These are phyloP conservation scores for Globisporangium acanthophoron DNA, from an alignment of 352 stramenopile species.

Conservation along the genomic window DNA sequence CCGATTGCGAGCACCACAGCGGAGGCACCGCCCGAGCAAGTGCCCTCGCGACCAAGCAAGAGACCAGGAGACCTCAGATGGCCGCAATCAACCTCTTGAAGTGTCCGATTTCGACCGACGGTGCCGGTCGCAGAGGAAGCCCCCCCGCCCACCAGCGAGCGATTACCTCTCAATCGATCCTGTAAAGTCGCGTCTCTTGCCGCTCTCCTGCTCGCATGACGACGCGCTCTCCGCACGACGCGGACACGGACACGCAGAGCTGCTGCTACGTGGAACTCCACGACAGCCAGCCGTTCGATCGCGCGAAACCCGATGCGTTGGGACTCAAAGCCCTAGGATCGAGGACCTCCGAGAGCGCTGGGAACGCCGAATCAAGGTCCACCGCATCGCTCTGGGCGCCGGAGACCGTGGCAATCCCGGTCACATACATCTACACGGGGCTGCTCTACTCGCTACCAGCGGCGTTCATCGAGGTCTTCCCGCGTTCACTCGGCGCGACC, in stretches of 20 bases:
- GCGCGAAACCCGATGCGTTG: background rate
- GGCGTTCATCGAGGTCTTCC: slow-evolving; percentile 76
- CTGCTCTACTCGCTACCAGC: slow-evolving; percentile 61
- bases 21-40: too few species aligned
- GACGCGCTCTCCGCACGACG: background rate
- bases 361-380: background rate
- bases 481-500: slow-evolving; percentile 43
- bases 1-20: too few species aligned
- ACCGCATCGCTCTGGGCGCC: slow-evolving; percentile 41
- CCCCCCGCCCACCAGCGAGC: too few species aligned
- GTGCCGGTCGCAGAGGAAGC: too few species aligned
- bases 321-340: background rate
- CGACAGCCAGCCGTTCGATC: background rate
- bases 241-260: background rate
- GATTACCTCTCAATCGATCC: slow-evolving; percentile 1
- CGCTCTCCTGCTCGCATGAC: background rate
- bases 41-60: too few species aligned
- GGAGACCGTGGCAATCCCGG: slow-evolving; percentile 54
- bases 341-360: background rate
- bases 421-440: slow-evolving; percentile 77
- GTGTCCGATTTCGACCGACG: too few species aligned
- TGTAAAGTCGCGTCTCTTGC: background rate
- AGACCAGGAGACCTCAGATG: too few species aligned
- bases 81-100: too few species aligned
- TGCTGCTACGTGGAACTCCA: slow-evolving; percentile 12